Percentiles rank a stretch among this genome's conserved stretches.
Conservation (phyloP, 2,329 filamentous ascomycete genomes). For the Claviceps citrina region DNA sequence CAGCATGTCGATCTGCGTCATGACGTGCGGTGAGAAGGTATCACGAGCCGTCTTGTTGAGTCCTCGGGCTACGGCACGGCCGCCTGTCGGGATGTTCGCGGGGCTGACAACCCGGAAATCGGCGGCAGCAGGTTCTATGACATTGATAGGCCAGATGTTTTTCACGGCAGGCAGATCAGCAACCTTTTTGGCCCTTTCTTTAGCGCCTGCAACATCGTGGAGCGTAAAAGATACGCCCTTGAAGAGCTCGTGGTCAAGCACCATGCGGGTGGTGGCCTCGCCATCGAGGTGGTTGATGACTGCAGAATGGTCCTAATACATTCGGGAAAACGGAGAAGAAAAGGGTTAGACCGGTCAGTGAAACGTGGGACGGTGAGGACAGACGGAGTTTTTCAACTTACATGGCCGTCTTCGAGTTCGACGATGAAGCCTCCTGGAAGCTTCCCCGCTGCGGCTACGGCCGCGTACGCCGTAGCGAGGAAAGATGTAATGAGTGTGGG, state of each 20-base stretch:
- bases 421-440: constrained; percentile 36
- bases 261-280: constrained; percentile 27
- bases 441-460: constrained; percentile 15
- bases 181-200: constrained; percentile 27
- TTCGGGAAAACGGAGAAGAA: not conserved
- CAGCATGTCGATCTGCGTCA: constrained; percentile 41
- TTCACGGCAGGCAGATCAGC: constrained; percentile 29
- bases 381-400: constrained; percentile 12
- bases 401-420: constrained; percentile 35
- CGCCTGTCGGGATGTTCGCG: too few relatives aligned
- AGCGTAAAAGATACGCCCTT: constrained; percentile 39
- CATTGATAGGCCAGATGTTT: constrained; percentile 34
- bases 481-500: constrained; percentile 6
- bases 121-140: too few relatives aligned
- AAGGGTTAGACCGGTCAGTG: too few relatives aligned
- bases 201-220: constrained; percentile 28
- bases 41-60: constrained; percentile 15
- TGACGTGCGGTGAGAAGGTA: constrained; percentile 31
- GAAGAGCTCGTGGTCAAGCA: constrained; percentile 35
- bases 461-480: constrained; percentile 13
- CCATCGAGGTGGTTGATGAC: constrained; percentile 3
- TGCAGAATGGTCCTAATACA: constrained; percentile 1
- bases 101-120: too few relatives aligned
- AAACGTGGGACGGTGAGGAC: too few relatives aligned
- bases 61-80: too few relatives aligned